Conservation (phyloP, 2,329 filamentous ascomycete genomes). For the Tolypocladium cylindrosporum region DNA sequence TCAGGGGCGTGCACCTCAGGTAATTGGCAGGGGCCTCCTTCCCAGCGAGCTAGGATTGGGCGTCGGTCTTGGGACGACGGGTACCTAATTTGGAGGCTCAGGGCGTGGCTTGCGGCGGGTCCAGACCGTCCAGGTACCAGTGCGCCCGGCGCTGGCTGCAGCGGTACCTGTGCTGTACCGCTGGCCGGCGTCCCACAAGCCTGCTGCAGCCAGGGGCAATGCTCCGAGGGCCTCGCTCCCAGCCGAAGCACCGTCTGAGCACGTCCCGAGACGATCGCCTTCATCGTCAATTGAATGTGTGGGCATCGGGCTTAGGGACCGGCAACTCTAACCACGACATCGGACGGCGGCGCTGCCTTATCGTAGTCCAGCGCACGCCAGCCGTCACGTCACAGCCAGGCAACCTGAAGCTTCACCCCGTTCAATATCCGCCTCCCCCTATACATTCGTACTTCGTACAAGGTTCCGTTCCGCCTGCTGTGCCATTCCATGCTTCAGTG, state of each 20-base stretch:
- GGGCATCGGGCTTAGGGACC: not conserved
- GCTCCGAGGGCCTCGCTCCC: not conserved
- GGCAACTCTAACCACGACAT: not conserved
- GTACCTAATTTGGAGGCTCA: constrained; percentile 1
- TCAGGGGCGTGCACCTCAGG: not conserved
- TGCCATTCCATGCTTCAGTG: not conserved
- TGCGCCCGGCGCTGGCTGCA: not conserved
- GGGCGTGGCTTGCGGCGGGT: constrained; percentile 1
- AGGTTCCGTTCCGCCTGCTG: no score
- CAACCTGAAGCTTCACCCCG: not conserved
- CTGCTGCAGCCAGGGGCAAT: not conserved
- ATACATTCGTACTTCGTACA: no score
- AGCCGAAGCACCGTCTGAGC: not conserved
- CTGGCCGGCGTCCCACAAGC: not conserved
- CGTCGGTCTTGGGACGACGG: constrained; percentile 3
- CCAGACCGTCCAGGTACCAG: not conserved
- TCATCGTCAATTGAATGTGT: not conserved
- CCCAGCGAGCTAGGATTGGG: constrained; percentile 2
- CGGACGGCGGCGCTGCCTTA: not conserved
- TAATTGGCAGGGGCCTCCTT: not conserved
- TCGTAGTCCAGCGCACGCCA: not conserved
- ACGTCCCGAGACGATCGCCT: not conserved
- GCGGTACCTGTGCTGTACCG: not conserved
- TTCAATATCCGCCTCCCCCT: no score
- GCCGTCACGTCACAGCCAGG: not conserved